A percentile compares a stretch with the other conserved stretches of the same genome.
These are phyloP conservation scores for Chenopodium berlandieri DNA, from an alignment of 148 eudicot species.

Conservation along the genomic window DNA sequence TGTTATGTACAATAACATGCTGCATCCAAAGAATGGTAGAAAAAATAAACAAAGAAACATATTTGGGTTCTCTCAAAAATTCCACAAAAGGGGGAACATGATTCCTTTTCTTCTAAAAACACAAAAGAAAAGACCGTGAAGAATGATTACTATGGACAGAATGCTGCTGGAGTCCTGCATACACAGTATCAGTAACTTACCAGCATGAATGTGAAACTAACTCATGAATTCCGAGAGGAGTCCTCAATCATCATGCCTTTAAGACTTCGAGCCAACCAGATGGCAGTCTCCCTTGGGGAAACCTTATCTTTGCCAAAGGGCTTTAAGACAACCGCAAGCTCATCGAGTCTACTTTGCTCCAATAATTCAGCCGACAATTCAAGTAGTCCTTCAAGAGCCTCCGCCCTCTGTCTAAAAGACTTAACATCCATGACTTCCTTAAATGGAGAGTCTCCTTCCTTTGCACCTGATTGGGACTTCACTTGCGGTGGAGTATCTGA, in stretches of 20 bases:
- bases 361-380: slow-evolving; percentile 94
- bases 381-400: slow-evolving; percentile 88
- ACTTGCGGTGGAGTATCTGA: slow-evolving; percentile 43
- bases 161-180: neutral
- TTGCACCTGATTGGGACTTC: slow-evolving; percentile 33
- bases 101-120: neutral
- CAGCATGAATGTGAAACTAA: slow-evolving; percentile 2
- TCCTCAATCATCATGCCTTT: slow-evolving; percentile 91
- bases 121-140: slow-evolving; percentile 10
- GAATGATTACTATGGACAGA: slow-evolving; percentile 19
- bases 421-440: slow-evolving; percentile 89
- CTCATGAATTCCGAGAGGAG: slow-evolving; percentile 45
- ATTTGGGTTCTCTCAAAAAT: slow-evolving; percentile 21
- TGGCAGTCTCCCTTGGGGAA: slow-evolving; percentile 97
- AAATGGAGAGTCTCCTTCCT: slow-evolving; percentile 45
- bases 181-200: slow-evolving; percentile 25
- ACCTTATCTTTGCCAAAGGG: slow-evolving; percentile 98
- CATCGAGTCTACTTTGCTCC: slow-evolving; percentile 80
- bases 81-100: slow-evolving; percentile 14
- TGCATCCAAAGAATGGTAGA: slow-evolving; percentile 47
- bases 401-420: slow-evolving; percentile 91
- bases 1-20: slow-evolving; percentile 58
- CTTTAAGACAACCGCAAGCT: slow-evolving; percentile 78
- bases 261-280: slow-evolving; percentile 81
- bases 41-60: slow-evolving; percentile 2